Base-by-base conservation (phyloP, 108 stramenopile species). In the Pelagomonas calceolata region DNA sequence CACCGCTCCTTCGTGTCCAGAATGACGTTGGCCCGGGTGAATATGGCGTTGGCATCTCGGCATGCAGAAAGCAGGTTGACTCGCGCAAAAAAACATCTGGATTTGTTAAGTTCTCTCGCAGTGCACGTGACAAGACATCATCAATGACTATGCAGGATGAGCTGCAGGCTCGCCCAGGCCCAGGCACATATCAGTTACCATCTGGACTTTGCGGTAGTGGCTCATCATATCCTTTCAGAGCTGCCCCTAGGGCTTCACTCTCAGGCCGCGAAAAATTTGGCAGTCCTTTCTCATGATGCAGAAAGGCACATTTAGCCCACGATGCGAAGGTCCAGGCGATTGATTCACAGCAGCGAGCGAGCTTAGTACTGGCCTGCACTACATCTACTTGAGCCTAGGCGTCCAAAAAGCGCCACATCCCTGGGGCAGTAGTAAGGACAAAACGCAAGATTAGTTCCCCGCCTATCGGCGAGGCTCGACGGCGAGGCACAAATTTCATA, bases 11-110 rank as follows among this genome's bases (percentile, higher is more conserved):
- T 10, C 68, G 30, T 16, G 68, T 65, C 30, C 4, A 32, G 44
- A 75, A 36, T n/a, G 74, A 75, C 64, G 69, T 75, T 32, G 74
- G 74, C 31, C 74, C 74, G 14, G 74, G 74, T 34, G 74, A 75
- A 65, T 75, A 75, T 63, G 74, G 74, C 0, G 39, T 32, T 4
- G 68, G 69, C 4, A 44, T 70, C 16, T 51, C 67, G 12, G 74
- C 74, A 9, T 75, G 74, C 64, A 30, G 34, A 15, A n/a, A 4
- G 21, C 74, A 75, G 32, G 68, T 75, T 4, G 74, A 75, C 29
- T 51, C 44, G 33, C 68, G 68, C 0, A 75, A 75, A 39, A 43
- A 65, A 30, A 68, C 74, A 3, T 60, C 39, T 15, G 30, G 36
- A 5, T 64, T 43, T 67, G 67, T 75, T 37, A 75, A 60, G 64